Percentiles rank a stretch among this genome's conserved stretches.
phyloP scores from a whole-genome alignment of 352 stramenopile species.

The Phytophthora quininea region DNA sequence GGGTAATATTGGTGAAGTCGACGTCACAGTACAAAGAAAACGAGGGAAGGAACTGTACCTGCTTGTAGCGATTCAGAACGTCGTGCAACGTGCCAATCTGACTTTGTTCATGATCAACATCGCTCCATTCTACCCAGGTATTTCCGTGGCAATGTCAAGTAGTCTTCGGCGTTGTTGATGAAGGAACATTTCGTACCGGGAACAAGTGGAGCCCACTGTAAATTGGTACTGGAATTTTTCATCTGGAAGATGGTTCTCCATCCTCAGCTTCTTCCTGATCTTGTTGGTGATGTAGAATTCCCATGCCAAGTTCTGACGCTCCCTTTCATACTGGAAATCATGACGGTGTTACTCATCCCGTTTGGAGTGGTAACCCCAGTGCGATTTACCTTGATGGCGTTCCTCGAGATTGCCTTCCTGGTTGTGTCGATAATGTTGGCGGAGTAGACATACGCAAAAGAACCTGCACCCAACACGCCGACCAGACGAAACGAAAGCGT shows the following conservation, averaged over 20 bases:
- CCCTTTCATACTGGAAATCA: constrained; percentile 66
- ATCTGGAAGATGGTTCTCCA: constrained; percentile 24
- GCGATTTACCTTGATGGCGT: constrained; percentile 71
- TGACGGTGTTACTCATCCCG: constrained; percentile 6
- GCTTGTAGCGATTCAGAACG: constrained; percentile 80
- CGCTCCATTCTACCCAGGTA: constrained; percentile 64
- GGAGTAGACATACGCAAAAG: constrained; percentile 80
- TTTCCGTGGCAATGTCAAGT: background rate
- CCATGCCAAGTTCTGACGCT: constrained; percentile 74
- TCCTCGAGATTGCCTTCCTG: constrained; percentile 24
- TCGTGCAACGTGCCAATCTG: constrained; percentile 75
- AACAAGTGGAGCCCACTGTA: constrained; percentile 70
- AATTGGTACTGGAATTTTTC: constrained; percentile 42
- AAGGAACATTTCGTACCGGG: constrained; percentile 37
- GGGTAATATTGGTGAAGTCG: too few relatives aligned
- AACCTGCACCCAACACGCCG: constrained; percentile 70
- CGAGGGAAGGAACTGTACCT: constrained; percentile 37
- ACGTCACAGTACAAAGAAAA: background rate
- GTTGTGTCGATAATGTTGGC: constrained; percentile 39
- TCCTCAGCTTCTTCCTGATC: constrained; percentile 42
- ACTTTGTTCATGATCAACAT: constrained; percentile 81
- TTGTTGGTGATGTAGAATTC: constrained; percentile 79
- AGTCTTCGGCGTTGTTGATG: background rate
- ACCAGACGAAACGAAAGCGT: constrained; percentile 48
- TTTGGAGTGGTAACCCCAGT: background rate